Evolutionary conservation across 225 moss, liverwort and hornwort species (phyloP).

Genomic region (Physcomitrium patens): DNA sequence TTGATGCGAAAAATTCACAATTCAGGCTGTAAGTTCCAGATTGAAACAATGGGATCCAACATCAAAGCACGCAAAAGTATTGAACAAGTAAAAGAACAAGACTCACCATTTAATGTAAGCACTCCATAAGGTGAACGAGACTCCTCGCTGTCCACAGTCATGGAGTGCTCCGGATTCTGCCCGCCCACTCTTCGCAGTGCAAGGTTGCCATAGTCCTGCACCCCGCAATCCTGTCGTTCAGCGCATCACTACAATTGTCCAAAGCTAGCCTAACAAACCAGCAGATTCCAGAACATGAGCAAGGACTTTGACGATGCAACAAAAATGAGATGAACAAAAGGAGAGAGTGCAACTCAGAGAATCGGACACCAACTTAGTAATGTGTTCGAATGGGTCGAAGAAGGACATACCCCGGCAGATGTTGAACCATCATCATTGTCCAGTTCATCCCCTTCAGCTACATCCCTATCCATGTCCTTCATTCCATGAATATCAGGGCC

Average conservation of each 20-base stretch:
- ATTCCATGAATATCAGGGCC: slow-evolving; percentile 66
- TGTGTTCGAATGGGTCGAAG: not conserved
- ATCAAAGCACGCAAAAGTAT: not conserved
- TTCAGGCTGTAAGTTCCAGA: not conserved
- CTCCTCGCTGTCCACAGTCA: slow-evolving; percentile 58
- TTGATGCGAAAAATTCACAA: not conserved
- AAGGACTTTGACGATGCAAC: not conserved
- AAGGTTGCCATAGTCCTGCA: slow-evolving; percentile 36
- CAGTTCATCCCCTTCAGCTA: slow-evolving; percentile 50
- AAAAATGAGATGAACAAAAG: not conserved
- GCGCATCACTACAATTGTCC: slow-evolving; percentile 29
- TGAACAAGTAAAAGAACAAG: not conserved
- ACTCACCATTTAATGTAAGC: slow-evolving; percentile 53
- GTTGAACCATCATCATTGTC: slow-evolving; percentile 76
- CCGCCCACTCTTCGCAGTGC: slow-evolving; percentile 60
- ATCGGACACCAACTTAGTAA: not conserved
- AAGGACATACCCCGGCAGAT: slow-evolving; percentile 51
- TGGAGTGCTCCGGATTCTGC: slow-evolving; percentile 54
- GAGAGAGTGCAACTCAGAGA: not conserved
- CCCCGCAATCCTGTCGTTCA: slow-evolving; percentile 27
- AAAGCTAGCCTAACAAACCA: not conserved
- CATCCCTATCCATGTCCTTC: slow-evolving; percentile 56
- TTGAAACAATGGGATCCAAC: not conserved
- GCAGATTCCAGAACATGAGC: not conserved
- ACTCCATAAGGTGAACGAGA: slow-evolving; percentile 63